phyloP scores from a whole-genome alignment of 768 basidiomycete species.

The Russula brevipes region DNA sequence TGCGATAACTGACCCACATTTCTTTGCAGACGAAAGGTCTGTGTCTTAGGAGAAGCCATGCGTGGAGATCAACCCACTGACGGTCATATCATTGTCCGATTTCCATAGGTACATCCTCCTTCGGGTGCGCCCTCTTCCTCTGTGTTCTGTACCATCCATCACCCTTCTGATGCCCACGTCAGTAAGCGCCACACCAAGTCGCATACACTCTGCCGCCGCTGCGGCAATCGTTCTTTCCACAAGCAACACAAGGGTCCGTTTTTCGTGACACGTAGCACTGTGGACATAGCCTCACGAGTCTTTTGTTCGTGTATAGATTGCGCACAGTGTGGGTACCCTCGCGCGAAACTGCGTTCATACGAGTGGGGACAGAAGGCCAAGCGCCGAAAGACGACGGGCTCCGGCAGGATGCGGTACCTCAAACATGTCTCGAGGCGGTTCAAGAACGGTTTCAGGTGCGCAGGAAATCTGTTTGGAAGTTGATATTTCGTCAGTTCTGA shows the following conservation, averaged over 20 bases:
- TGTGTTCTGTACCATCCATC: background rate
- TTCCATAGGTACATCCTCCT: constrained; percentile 87
- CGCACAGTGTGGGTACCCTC: constrained; percentile 93
- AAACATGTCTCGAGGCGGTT: constrained; percentile 90
- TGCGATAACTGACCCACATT: constrained; percentile 21
- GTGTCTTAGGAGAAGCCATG: constrained; percentile 17
- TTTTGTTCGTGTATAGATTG: constrained; percentile 52
- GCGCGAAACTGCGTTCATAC: constrained; percentile 91
- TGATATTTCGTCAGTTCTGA: background rate
- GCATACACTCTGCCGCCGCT: constrained; percentile 96
- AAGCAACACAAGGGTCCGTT: constrained; percentile 93
- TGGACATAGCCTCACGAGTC: background rate
- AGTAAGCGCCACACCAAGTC: constrained; percentile 98
- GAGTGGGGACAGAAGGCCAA: constrained; percentile 99
- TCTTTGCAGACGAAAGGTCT: constrained; percentile 75
- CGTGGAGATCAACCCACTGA: constrained; percentile 16
- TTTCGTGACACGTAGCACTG: background rate
- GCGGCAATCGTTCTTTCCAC: constrained; percentile 94
- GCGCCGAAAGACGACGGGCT: constrained; percentile 99
- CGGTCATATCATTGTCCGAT: constrained; percentile 13
- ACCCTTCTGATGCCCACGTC: constrained; percentile 21
- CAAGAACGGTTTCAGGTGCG: constrained; percentile 97
- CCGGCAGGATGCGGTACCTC: constrained; percentile 91
- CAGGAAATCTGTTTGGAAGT: background rate
- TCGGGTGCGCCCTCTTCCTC: constrained; percentile 58